Conservation (phyloP, 2,329 filamentous ascomycete species). For the Didymosphaeria variabile region DNA sequence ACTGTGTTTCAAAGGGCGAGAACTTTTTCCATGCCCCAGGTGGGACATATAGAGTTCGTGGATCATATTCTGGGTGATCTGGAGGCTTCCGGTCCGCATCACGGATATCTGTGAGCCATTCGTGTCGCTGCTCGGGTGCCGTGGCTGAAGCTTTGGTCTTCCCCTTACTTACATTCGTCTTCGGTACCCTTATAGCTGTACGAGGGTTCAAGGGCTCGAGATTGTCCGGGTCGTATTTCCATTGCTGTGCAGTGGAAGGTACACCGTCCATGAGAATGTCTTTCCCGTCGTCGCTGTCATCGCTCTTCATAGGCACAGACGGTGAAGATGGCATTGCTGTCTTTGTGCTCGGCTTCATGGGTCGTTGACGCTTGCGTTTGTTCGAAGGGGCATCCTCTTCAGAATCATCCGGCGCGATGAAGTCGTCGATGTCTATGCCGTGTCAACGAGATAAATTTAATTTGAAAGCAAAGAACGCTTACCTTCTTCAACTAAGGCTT, state of each 20-base stretch:
- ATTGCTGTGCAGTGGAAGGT: constrained; percentile 80
- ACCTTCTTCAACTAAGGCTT: constrained; percentile 65
- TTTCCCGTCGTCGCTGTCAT: constrained; percentile 59
- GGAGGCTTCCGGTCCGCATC: constrained; percentile 85
- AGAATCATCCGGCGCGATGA: constrained; percentile 86
- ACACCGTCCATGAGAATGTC: constrained; percentile 61
- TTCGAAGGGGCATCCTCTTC: constrained; percentile 72
- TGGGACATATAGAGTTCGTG: constrained; percentile 89
- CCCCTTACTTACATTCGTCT: constrained; percentile 42
- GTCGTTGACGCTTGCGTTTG: constrained; percentile 72
- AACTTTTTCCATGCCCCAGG: constrained; percentile 81
- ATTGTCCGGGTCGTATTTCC: constrained; percentile 76
- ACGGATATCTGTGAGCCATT: constrained; percentile 85
- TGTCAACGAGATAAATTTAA: background rate
- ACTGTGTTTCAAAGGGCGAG: constrained; percentile 95
- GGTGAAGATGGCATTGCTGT: constrained; percentile 57
- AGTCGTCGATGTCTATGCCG: constrained; percentile 78
- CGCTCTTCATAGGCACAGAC: constrained; percentile 44
- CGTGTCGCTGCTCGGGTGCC: constrained; percentile 85
- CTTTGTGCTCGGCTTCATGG: constrained; percentile 70
- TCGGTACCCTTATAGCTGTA: constrained; percentile 41
- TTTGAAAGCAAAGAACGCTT: constrained; percentile 3
- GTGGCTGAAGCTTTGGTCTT: constrained; percentile 77
- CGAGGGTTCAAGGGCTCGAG: constrained; percentile 61
- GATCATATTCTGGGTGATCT: constrained; percentile 88